Evolutionary conservation across 2,329 filamentous ascomycete genomes (phyloP).

Genomic region (Fusarium sp.): DNA sequence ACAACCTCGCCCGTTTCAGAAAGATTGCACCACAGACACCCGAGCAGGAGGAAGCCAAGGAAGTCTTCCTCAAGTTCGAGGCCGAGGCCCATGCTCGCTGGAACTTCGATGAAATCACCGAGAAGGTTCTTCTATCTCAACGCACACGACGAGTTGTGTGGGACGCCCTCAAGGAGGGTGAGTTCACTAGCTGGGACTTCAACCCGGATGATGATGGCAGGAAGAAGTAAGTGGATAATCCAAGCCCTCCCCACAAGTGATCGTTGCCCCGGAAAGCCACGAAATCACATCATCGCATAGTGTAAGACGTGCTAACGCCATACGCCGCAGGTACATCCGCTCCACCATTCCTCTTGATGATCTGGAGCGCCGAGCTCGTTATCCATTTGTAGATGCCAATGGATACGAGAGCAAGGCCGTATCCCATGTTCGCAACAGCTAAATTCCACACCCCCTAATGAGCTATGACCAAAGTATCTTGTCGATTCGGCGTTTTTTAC

Average conservation of each 20-base stretch:
- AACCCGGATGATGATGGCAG: slow-evolving; percentile 76
- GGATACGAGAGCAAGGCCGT: slow-evolving; percentile 59
- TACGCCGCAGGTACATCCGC: slow-evolving; percentile 77
- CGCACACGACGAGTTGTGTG: slow-evolving; percentile 81
- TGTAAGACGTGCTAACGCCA: slow-evolving; percentile 44
- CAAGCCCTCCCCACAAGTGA: slow-evolving; percentile 10
- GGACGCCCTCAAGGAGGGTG: slow-evolving; percentile 79
- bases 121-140: slow-evolving; percentile 79
- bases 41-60: slow-evolving; percentile 57
- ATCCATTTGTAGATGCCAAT: slow-evolving; percentile 69
- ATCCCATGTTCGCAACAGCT: slow-evolving; percentile 46
- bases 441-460: slow-evolving; percentile 2
- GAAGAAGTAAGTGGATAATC: slow-evolving; percentile 62
- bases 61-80: slow-evolving; percentile 72
- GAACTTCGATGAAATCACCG: slow-evolving; percentile 82
- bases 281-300: slow-evolving; percentile 41
- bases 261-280: slow-evolving; percentile 5
- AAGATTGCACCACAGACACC: slow-evolving; percentile 52
- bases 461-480: slow-evolving; percentile 1
- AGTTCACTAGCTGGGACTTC: slow-evolving; percentile 86
- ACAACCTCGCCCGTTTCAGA: slow-evolving; percentile 70
- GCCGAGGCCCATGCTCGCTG: slow-evolving; percentile 78
- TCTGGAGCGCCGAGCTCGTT: slow-evolving; percentile 79
- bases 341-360: slow-evolving; percentile 84
- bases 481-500: neutral